Evolutionary conservation across 2,329 filamentous ascomycete genomes (phyloP), one percentile per base, ranked within the genome.

Genomic region (Plectosphaerella sp.): DNA sequence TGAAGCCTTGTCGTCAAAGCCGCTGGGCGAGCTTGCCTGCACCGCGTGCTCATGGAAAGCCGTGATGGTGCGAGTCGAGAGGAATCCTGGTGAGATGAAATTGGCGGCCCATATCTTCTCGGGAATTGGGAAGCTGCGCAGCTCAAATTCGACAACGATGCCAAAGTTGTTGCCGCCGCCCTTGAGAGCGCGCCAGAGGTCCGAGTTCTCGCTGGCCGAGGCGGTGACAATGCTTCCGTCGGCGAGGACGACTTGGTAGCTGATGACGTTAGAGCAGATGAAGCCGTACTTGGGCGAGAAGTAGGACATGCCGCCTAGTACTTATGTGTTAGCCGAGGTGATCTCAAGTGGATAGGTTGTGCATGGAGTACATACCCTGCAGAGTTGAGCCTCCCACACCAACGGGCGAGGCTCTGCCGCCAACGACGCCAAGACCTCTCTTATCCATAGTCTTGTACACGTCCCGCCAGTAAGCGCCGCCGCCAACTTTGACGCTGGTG

Each of bases 81-180:
- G 35, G 35, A 48, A 48, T 11, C 47, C 47, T 7, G 35, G 35
- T 4, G 18, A 15, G 18, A 36, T 33, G 33, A 39, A 48, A 10
- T 33, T 14, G 5, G 33, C 47, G 16, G 47, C 10, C 35, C 47
- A 48, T 1, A 48, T 39, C 8, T 41, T 12, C 4, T 18, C 24
- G n/a, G 47, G 35, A 2, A 41, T 5, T 4, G 20, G 35, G 35
- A 48, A 41, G 22, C 35, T 41, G 35, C 47, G 47, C 47, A 48
- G 20, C 52, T 48, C 49, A 12, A 54, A 49, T 2, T 49, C 18
- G 0, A 69, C 62, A 1, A 66, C 62, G 43, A 70, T 62, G 47
- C 72, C 73, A 47, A 74, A 72, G 56, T 77, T 78, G 58, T 66
- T 71, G 15, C 65, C 64, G 14, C 75, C 75, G 10, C 75, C 75